Percentiles rank a stretch among this genome's conserved stretches.
Evolutionary conservation across 202 grass and related monocot species (phyloP).

Genomic region (Musa balbisiana): DNA sequence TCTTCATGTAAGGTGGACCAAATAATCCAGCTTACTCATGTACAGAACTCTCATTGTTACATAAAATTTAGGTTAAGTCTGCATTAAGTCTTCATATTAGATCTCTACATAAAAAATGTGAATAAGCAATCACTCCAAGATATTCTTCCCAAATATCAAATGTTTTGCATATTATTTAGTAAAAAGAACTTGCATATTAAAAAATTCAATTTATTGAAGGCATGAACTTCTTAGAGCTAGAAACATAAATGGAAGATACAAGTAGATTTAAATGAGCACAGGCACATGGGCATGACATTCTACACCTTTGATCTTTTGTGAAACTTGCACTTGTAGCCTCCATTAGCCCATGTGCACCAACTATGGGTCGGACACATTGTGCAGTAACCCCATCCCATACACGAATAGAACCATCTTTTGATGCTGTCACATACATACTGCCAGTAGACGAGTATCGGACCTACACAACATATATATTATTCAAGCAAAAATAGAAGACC

Average conservation of each 20-base stretch:
- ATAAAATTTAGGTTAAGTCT: no score
- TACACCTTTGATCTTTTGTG: constrained; percentile 83
- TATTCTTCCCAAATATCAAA: no score
- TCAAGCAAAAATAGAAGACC: constrained; percentile 9
- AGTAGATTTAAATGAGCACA: no score
- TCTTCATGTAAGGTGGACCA: neutral
- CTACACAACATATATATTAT: constrained; percentile 33
- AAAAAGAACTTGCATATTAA: neutral
- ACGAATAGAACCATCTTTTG: constrained; percentile 78
- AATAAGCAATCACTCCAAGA: no score
- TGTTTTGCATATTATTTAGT: neutral
- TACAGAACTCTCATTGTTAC: no score
- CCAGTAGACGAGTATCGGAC: constrained; percentile 72
- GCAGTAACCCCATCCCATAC: constrained; percentile 78
- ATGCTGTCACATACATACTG: constrained; percentile 81
- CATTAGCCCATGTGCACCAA: constrained; percentile 59
- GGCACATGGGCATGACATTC: neutral
- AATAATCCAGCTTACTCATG: no score
- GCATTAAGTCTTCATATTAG: no score
- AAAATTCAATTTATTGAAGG: neutral
- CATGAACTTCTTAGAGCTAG: neutral
- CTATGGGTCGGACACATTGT: constrained; percentile 76
- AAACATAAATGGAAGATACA: neutral
- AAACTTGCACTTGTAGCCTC: constrained; percentile 82
- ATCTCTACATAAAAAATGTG: no score